These are phyloP conservation scores for Ogataea sp. DNA, from an alignment of 805 yeast species.

Conservation along the genomic window DNA sequence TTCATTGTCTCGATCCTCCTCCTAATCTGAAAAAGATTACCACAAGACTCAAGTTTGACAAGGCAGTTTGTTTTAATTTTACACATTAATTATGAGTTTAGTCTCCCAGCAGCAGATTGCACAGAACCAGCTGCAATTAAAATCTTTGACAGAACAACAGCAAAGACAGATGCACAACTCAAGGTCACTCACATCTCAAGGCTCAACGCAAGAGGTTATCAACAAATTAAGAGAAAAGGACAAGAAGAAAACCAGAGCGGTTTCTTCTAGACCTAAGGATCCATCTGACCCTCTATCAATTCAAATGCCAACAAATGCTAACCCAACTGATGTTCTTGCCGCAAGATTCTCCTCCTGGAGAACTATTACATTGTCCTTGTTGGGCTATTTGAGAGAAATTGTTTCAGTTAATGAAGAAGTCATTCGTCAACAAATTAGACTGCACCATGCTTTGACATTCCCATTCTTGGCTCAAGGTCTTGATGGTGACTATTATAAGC, in stretches of 20 bases:
- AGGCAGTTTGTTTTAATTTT: too few relatives aligned
- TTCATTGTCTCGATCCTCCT: too few relatives aligned
- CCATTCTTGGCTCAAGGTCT: conserved; percentile 39
- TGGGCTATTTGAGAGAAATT: conserved; percentile 68
- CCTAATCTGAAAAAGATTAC: too few relatives aligned
- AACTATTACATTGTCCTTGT: conserved; percentile 62
- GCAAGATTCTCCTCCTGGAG: conserved; percentile 84
- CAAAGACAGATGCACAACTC: conserved; percentile 33
- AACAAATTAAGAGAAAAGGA: conserved; percentile 14
- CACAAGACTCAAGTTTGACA: too few relatives aligned
- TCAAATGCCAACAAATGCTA: conserved; percentile 49
- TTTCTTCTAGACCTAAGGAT: conserved; percentile 18
- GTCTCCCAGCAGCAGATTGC: conserved; percentile 37
- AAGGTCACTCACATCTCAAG: conserved; percentile 30
- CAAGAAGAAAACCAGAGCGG: conserved; percentile 2
- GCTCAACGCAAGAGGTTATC: conserved; percentile 21
- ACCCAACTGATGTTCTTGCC: conserved; percentile 85
- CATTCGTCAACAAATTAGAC: conserved; percentile 70
- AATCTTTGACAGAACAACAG: conserved; percentile 34
- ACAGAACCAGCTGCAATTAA: conserved; percentile 38
- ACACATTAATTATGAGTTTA: conserved; percentile 26
- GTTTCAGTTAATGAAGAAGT: conserved; percentile 85
- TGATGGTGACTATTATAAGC: conserved; percentile 31
- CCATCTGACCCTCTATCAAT: conserved; percentile 41
- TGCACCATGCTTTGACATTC: conserved; percentile 68